phyloP scores from a whole-genome alignment of 257 asterid species.

The Orobanche coerulescens region DNA sequence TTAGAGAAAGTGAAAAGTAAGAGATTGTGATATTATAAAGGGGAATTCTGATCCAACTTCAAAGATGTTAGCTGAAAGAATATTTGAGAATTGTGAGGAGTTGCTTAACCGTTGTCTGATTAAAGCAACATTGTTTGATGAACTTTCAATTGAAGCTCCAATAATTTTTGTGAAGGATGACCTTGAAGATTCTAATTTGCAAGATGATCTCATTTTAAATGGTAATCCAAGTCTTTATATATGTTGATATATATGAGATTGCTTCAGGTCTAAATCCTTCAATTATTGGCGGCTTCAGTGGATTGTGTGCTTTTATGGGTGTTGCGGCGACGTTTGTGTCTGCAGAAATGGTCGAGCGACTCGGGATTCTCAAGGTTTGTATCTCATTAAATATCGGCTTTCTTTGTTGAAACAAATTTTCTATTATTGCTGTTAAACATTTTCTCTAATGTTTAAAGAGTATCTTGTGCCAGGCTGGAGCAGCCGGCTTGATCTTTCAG shows the following conservation, averaged over 20 bases:
- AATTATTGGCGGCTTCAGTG: conserved; percentile 85
- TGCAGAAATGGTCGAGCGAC: conserved; percentile 63
- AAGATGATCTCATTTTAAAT: not conserved
- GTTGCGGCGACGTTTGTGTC: conserved; percentile 86
- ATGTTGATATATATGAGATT: conserved; percentile 17
- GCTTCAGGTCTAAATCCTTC: conserved; percentile 84
- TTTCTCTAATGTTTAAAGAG: conserved; percentile 19
- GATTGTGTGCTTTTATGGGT: conserved; percentile 87
- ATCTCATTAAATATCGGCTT: conserved; percentile 6
- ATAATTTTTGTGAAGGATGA: no score
- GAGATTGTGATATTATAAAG: no score
- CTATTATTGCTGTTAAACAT: conserved; percentile 3
- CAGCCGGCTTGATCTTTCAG: conserved; percentile 82
- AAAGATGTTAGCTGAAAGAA: no score
- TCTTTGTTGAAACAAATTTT: not conserved
- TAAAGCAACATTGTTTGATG: no score
- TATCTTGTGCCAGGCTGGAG: conserved; percentile 74
- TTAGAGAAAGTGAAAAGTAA: no score
- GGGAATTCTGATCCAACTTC: no score
- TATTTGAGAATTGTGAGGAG: no score
- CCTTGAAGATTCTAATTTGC: not conserved
- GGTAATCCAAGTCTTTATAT: not conserved
- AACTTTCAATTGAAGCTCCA: no score
- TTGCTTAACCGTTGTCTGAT: no score
- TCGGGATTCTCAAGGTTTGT: conserved; percentile 70